phyloP scores from a whole-genome alignment of 148 eudicot species.

The Cornus suecica region DNA sequence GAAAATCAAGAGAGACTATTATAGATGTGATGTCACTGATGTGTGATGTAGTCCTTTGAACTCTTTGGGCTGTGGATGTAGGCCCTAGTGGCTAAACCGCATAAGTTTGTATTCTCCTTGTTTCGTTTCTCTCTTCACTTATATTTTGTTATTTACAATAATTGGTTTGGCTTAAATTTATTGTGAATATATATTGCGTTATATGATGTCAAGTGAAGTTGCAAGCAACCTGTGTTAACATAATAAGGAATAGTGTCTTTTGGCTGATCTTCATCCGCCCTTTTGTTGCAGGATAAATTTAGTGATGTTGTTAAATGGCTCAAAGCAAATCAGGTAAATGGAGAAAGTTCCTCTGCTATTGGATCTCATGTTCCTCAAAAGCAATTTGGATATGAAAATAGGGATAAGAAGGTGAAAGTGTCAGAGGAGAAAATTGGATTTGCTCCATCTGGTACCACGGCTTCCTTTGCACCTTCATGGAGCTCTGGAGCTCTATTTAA shows the following conservation, averaged over 20 bases:
- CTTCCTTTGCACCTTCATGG: constrained; percentile 34
- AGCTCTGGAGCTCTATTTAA: constrained; percentile 37
- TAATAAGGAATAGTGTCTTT: not conserved
- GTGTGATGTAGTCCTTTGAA: too few relatives aligned
- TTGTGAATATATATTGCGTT: not conserved
- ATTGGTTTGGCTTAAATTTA: not conserved
- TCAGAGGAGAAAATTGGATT: constrained; percentile 28
- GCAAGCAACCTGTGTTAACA: not conserved
- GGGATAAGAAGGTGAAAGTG: constrained; percentile 33
- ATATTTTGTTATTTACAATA: too few relatives aligned
- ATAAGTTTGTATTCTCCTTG: too few relatives aligned
- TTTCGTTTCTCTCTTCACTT: too few relatives aligned
- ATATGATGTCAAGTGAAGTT: not conserved
- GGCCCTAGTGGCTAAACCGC: too few relatives aligned
- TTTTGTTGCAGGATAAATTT: constrained; percentile 59
- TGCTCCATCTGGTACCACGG: constrained; percentile 30
- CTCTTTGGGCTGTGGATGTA: too few relatives aligned
- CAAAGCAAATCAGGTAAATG: constrained; percentile 52
- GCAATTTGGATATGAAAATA: constrained; percentile 33
- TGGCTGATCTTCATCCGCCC: not conserved
- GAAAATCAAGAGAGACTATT: too few relatives aligned
- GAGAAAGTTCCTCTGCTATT: constrained; percentile 33
- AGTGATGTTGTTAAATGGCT: constrained; percentile 88
- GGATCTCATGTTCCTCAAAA: constrained; percentile 37
- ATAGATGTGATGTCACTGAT: too few relatives aligned